phyloP scores from a whole-genome alignment of 495 filamentous ascomycete species.

The Trichoderma erinaceum region DNA sequence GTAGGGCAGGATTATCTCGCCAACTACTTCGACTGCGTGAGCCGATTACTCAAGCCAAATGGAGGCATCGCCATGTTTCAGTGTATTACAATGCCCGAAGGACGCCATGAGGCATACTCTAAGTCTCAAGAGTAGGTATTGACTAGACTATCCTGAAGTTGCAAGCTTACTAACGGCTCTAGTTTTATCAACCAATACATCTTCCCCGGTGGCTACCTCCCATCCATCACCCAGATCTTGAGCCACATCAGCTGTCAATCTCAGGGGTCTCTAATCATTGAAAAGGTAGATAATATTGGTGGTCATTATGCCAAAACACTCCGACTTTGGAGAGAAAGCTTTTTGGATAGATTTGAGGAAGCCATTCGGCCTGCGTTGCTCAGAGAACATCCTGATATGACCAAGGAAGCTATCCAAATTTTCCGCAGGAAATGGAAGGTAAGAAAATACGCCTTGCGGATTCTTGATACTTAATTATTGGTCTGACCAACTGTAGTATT shows the following conservation, averaged over 20 bases:
- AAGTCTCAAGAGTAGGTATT: slow-evolving; percentile 38
- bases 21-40: slow-evolving; percentile 54
- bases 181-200: slow-evolving; percentile 69
- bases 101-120: slow-evolving; percentile 40
- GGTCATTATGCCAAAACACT: slow-evolving; percentile 64
- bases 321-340: slow-evolving; percentile 59
- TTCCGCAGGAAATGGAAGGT: slow-evolving; percentile 66
- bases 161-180: slow-evolving; percentile 15
- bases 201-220: slow-evolving; percentile 68
- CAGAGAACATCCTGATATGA: slow-evolving; percentile 48
- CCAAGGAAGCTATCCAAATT: slow-evolving; percentile 51
- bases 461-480: background rate
- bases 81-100: slow-evolving; percentile 70
- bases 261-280: slow-evolving; percentile 52
- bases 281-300: slow-evolving; percentile 61
- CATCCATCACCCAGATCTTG: slow-evolving; percentile 57
- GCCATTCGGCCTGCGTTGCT: slow-evolving; percentile 50
- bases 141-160: slow-evolving; percentile 15
- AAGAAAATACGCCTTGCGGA: slow-evolving; percentile 18
- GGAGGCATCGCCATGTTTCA: slow-evolving; percentile 65
- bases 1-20: slow-evolving; percentile 59
- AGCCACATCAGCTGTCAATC: slow-evolving; percentile 53
- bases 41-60: slow-evolving; percentile 53
- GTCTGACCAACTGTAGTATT: slow-evolving; percentile 45
- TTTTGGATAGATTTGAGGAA: slow-evolving; percentile 52